These are phyloP conservation scores for Epichloe aotearoae DNA, from an alignment of 2,329 filamentous ascomycete genomes.

Conservation along the genomic window DNA sequence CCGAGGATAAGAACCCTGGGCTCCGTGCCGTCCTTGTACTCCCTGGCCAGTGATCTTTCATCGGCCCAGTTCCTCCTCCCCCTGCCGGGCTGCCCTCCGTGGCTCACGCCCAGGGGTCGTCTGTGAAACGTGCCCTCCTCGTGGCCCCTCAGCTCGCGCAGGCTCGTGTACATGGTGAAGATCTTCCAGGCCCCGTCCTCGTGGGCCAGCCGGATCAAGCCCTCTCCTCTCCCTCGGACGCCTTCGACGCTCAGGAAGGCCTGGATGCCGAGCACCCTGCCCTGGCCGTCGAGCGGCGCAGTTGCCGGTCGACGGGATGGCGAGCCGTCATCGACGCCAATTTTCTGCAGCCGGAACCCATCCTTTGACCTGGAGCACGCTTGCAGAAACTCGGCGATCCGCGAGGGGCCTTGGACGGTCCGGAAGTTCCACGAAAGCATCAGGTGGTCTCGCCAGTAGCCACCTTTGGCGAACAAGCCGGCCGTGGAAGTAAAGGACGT, in stretches of 20 bases:
- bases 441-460: constrained; percentile 47
- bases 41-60: constrained; percentile 30
- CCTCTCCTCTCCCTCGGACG: constrained; percentile 38
- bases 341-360: constrained; percentile 26
- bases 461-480: constrained; percentile 28
- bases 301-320: constrained; percentile 29
- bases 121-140: constrained; percentile 34
- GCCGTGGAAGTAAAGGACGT: constrained; percentile 22
- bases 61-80: constrained; percentile 47
- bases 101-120: constrained; percentile 42
- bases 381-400: constrained; percentile 27
- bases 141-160: constrained; percentile 39
- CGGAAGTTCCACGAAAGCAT: constrained; percentile 43
- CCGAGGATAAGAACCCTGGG: constrained; percentile 50
- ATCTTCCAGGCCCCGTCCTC: constrained; percentile 41
- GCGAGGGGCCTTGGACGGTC: constrained; percentile 30
- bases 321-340: constrained; percentile 34
- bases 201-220: constrained; percentile 38
- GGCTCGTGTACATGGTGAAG: constrained; percentile 48
- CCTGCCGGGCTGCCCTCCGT: constrained; percentile 32
- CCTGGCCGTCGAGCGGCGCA: constrained; percentile 33
- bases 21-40: constrained; percentile 32
- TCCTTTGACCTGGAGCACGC: constrained; percentile 17
- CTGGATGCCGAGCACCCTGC: constrained; percentile 37
- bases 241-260: constrained; percentile 44